Base-by-base conservation (phyloP, 192 early-diverging fungal species). In the Fimicolochytrium jonesii region DNA sequence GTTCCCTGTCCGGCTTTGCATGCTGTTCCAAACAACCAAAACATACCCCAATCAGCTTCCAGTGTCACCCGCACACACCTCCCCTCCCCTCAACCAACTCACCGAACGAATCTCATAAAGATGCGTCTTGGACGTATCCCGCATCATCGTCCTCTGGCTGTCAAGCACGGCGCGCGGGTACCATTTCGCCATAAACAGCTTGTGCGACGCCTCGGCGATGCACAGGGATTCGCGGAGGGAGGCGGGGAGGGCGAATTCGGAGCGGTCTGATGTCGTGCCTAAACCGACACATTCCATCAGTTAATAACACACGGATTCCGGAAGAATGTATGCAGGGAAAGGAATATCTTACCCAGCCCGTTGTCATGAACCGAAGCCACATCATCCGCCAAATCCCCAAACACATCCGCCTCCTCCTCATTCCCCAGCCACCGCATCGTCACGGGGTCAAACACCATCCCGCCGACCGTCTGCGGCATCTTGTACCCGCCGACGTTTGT, bases 121-220 rank as follows among this genome's bases (percentile, higher is more conserved):
- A 49, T 74, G 69, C 15, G 62, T 62, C 56, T 77, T 80, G 28
- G 75, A 77, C 10, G 70, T 73, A 55, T 76, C 78, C 23, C 75
- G 7, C n/a, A 49, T 35, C 56, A 72, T 41, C 1, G 61, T 64
- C 28, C 71, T 55, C n/a, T n/a, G n/a, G 43, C 61, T 53, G 34
- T 66, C 66, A 11, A 34, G 5, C 3, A 72, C 45, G 11, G 71
- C 72, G 39, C 65, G 71, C 4, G 79, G 79, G 48, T 81, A 81
- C 79, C 79, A 81, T n/a, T 66, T 68, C 18, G 73, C 79, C 55
- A 81, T 77, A 50, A 74, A 72, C 28, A 81, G 65, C 63, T 81
- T 81, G 59, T 81, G 79, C 20, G 68, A 58, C n/a, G 70, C 49
- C 43, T 81, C 79, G 0, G 69, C 61, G 28, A 74, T 66, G 54